Percentiles rank a stretch among this genome's conserved stretches.
phyloP scores from a whole-genome alignment of 1,284 basidiomycete genomes.

The Ustilago curta region DNA sequence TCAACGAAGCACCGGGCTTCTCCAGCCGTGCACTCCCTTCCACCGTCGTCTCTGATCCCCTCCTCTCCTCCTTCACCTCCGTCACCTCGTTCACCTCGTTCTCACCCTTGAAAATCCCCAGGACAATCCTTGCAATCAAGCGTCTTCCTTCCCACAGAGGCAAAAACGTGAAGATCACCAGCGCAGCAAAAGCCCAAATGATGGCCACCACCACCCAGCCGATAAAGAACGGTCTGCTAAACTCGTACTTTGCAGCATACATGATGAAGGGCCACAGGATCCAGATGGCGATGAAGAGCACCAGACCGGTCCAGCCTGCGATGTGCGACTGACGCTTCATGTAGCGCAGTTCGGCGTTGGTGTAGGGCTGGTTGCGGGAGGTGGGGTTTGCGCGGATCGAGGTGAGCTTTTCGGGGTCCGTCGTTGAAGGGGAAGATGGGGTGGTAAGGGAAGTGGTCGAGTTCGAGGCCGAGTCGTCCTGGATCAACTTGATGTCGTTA shows the following conservation, averaged over 20 bases:
- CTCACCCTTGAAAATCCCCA: constrained; percentile 1
- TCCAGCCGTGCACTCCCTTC: neutral
- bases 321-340: constrained; percentile 31
- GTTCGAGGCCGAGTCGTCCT: constrained; percentile 27
- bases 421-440: neutral
- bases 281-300: constrained; percentile 60
- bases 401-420: constrained; percentile 2
- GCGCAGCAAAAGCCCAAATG: constrained; percentile 59
- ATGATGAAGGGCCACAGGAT: constrained; percentile 66
- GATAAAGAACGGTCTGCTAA: constrained; percentile 56
- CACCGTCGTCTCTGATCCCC: neutral
- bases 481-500: constrained; percentile 44
- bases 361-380: constrained; percentile 9
- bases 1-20: too few relatives aligned
- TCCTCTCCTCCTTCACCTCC: constrained; percentile 4
- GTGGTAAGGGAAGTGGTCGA: neutral
- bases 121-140: constrained; percentile 17
- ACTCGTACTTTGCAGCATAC: constrained; percentile 64
- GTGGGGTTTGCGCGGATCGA: neutral
- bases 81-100: neutral
- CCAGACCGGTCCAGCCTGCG: constrained; percentile 24
- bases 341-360: constrained; percentile 23
- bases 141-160: constrained; percentile 37
- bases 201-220: constrained; percentile 64
- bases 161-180: constrained; percentile 48